Percentiles rank a stretch among this genome's conserved stretches.
These are phyloP conservation scores for Saccharomycopsis fodiens DNA, from an alignment of 805 yeast genomes.

Conservation along the genomic window DNA sequence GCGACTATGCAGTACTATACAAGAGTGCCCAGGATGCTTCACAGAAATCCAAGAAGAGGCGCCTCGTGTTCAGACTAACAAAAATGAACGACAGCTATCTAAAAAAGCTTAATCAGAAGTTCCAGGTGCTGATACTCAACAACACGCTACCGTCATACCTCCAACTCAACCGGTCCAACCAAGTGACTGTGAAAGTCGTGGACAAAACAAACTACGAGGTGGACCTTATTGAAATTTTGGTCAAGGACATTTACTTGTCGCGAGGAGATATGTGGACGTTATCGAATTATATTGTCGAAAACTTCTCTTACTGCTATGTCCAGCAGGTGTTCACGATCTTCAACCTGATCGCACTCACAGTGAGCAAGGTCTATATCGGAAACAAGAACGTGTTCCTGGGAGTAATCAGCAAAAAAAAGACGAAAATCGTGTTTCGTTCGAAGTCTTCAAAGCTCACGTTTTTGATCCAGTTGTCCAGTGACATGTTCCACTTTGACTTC, in stretches of 20 bases:
- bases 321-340: slow-evolving; percentile 43
- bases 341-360: slow-evolving; percentile 53
- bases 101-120: slow-evolving; percentile 27
- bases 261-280: slow-evolving; percentile 93
- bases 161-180: slow-evolving; percentile 60
- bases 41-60: slow-evolving; percentile 24
- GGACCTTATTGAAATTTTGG: slow-evolving; percentile 73
- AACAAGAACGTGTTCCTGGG: slow-evolving; percentile 72
- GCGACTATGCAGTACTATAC: slow-evolving; percentile 68
- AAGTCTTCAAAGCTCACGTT: slow-evolving; percentile 83
- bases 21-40: slow-evolving; percentile 22
- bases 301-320: slow-evolving; percentile 38
- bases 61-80: slow-evolving; percentile 38
- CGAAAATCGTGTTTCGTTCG: slow-evolving; percentile 81
- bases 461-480: slow-evolving; percentile 81
- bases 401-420: slow-evolving; percentile 55
- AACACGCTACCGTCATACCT: slow-evolving; percentile 53
- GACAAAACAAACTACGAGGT: slow-evolving; percentile 48
- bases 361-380: slow-evolving; percentile 52
- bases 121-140: slow-evolving; percentile 47
- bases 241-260: slow-evolving; percentile 73
- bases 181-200: slow-evolving; percentile 48
- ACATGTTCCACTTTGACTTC: slow-evolving; percentile 98
- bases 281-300: slow-evolving; percentile 61
- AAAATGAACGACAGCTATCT: slow-evolving; percentile 27